These are phyloP conservation scores for Hygrophorus russula DNA, from an alignment of 768 basidiomycete genomes.

Conservation along the genomic window DNA sequence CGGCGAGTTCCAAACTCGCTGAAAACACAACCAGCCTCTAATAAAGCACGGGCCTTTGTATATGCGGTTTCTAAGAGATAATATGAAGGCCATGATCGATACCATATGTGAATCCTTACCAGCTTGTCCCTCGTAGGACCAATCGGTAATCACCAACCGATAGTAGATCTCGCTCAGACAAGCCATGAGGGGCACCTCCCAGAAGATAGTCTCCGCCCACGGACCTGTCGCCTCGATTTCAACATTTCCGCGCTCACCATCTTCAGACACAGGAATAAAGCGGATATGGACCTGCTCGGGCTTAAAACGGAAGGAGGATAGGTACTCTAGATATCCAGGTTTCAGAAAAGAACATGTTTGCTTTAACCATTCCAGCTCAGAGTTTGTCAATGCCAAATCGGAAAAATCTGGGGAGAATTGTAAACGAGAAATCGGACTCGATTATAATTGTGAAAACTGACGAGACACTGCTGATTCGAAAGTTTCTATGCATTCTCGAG, in stretches of 20 bases:
- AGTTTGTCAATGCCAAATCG: conserved; percentile 41
- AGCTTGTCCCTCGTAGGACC: conserved; percentile 76
- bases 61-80: conserved; percentile 51
- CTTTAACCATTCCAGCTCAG: conserved; percentile 60
- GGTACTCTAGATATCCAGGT: conserved; percentile 63
- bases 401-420: conserved; percentile 45
- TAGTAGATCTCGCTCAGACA: conserved; percentile 88
- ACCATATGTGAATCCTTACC: conserved; percentile 28
- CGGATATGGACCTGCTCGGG: conserved; percentile 59
- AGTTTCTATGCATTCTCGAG: conserved; percentile 48
- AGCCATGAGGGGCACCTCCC: conserved; percentile 95
- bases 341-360: conserved; percentile 66
- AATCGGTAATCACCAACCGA: conserved; percentile 59
- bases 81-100: background rate
- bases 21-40: conserved; percentile 55
- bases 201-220: conserved; percentile 82
- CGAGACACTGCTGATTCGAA: conserved; percentile 46
- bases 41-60: conserved; percentile 52
- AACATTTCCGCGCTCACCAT: conserved; percentile 44
- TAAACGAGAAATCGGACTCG: background rate
- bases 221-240: conserved; percentile 64
- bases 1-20: conserved; percentile 86
- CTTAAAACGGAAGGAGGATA: conserved; percentile 57
- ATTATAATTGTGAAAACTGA: conserved; percentile 19
- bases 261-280: conserved; percentile 48